Evolutionary conservation across 768 basidiomycete species (phyloP).

Genomic region (Kwoniella dejecticola): DNA sequence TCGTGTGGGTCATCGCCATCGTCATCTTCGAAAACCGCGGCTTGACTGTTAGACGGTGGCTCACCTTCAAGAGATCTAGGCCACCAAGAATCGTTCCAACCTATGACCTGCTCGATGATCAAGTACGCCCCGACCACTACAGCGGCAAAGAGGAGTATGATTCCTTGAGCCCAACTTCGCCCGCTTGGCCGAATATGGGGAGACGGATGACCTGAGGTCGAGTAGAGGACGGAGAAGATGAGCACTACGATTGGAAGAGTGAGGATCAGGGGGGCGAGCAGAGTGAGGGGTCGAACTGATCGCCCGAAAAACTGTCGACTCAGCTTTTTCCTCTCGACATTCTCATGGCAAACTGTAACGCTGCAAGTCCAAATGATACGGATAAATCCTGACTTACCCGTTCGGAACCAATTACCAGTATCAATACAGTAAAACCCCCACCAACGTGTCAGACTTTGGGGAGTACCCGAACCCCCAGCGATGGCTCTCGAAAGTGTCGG

Average conservation of each 20-base stretch:
- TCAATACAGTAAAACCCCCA: slow-evolving; percentile 9
- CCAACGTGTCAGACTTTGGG: not conserved
- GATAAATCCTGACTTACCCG: not conserved
- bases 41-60: too few species aligned
- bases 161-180: slow-evolving; percentile 1
- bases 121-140: not conserved
- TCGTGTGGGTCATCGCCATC: too few species aligned
- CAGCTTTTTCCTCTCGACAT: too few species aligned
- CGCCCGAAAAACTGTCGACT: too few species aligned
- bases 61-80: not conserved
- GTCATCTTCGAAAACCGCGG: too few species aligned
- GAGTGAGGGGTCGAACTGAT: slow-evolving; percentile 6
- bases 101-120: slow-evolving; percentile 2
- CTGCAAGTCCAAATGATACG: too few species aligned
- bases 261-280: not conserved
- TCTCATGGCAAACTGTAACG: too few species aligned
- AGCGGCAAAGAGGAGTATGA: not conserved
- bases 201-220: slow-evolving; percentile 12
- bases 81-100: slow-evolving; percentile 7
- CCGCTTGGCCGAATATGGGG: slow-evolving; percentile 5
- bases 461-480: not conserved
- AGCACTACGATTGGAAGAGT: slow-evolving; percentile 1
- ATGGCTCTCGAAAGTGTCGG: slow-evolving; percentile 6
- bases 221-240: slow-evolving; percentile 8
- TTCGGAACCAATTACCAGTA: slow-evolving; percentile 1